phyloP scores from a whole-genome alignment of 805 yeast genomes.

The Candida hungchunana region DNA sequence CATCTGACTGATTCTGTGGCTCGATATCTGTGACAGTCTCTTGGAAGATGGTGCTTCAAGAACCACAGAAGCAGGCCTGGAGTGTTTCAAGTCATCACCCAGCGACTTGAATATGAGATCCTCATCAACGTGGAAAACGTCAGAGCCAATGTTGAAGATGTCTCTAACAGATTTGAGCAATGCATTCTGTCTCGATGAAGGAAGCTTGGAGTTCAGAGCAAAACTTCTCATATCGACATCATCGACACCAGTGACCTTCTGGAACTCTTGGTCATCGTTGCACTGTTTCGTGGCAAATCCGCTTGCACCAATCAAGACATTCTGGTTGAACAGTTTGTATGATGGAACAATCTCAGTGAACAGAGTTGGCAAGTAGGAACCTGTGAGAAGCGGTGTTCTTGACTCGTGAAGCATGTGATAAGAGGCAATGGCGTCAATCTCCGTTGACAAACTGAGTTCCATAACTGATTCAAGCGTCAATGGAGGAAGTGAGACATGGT shows the following conservation, averaged over 20 bases:
- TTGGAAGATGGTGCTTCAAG: slow-evolving; percentile 42
- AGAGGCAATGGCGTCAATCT: slow-evolving; percentile 52
- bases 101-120: slow-evolving; percentile 58
- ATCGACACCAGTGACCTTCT: slow-evolving; percentile 41
- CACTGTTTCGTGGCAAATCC: slow-evolving; percentile 29
- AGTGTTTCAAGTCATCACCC: slow-evolving; percentile 26
- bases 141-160: slow-evolving; percentile 56
- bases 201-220: slow-evolving; percentile 20
- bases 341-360: slow-evolving; percentile 55
- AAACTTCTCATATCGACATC: slow-evolving; percentile 37
- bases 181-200: slow-evolving; percentile 39
- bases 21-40: slow-evolving; percentile 36
- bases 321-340: slow-evolving; percentile 53
- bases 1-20: slow-evolving; percentile 20
- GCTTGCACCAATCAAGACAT: slow-evolving; percentile 50
- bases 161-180: slow-evolving; percentile 57
- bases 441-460: slow-evolving; percentile 58
- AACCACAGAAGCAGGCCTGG: slow-evolving; percentile 44
- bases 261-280: slow-evolving; percentile 8
- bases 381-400: slow-evolving; percentile 54
- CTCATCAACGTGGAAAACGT: slow-evolving; percentile 49
- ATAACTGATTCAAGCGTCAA: slow-evolving; percentile 51
- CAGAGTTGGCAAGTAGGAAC: slow-evolving; percentile 60
- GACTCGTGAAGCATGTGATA: slow-evolving; percentile 41
- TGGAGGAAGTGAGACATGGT: slow-evolving; percentile 37